A percentile compares a stretch with the other conserved stretches of the same genome.
phyloP scores from a whole-genome alignment of 805 yeast species.

The Lipomyces yamanashiensis region DNA sequence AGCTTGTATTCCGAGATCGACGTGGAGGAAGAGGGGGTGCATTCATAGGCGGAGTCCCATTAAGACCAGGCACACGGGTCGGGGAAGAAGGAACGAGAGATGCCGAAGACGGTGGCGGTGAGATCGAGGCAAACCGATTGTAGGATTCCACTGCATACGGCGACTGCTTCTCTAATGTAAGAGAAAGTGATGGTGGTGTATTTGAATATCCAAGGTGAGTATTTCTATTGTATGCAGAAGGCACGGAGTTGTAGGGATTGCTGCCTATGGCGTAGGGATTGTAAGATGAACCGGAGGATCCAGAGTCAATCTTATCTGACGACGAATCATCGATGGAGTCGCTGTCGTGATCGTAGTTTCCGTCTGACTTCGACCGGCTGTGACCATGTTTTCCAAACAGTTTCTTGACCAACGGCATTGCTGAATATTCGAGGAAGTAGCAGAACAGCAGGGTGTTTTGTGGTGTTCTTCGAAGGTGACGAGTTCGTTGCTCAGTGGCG shows the following conservation, averaged over 20 bases:
- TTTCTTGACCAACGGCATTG: constrained; percentile 10
- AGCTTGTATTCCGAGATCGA: background rate
- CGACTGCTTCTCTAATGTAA: background rate
- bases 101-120: constrained; percentile 6
- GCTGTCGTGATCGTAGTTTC: background rate
- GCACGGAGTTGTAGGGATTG: constrained; percentile 25
- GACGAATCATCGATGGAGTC: background rate
- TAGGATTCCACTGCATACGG: background rate
- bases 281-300: background rate
- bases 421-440: background rate
- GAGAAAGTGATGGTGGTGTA: background rate
- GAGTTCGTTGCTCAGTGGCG: background rate
- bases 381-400: constrained; percentile 10
- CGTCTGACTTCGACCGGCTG: constrained; percentile 4
- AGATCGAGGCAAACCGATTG: background rate
- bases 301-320: background rate
- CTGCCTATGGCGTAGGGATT: constrained; percentile 31
- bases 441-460: background rate
- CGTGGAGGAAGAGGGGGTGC: background rate
- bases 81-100: constrained; percentile 1
- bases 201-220: background rate
- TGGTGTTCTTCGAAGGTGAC: background rate
- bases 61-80: constrained; percentile 14
- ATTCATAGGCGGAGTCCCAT: constrained; percentile 13
- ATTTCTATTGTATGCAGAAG: constrained; percentile 11